phyloP scores from a whole-genome alignment of 257 asterid species.

The Nicotiana attenuata region DNA sequence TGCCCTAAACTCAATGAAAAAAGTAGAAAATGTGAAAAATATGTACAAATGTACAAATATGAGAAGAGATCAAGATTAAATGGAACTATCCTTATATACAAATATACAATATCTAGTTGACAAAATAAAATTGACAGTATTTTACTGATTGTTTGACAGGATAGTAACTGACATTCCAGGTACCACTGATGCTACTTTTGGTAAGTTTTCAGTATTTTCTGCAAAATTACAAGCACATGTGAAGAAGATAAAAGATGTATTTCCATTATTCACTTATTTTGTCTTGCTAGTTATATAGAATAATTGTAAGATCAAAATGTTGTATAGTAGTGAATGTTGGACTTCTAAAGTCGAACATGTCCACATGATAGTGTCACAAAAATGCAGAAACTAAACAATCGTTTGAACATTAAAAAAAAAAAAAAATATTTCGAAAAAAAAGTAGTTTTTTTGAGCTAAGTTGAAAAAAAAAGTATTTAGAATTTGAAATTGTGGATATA shows the following conservation, averaged over 20 bases:
- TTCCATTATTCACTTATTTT: neutral
- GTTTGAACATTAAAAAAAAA: too few species aligned
- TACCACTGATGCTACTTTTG: slow-evolving; percentile 77
- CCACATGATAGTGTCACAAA: neutral
- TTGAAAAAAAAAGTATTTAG: too few species aligned
- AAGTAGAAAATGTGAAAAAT: neutral
- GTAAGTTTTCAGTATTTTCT: slow-evolving; percentile 32
- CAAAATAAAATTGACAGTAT: neutral
- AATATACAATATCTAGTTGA: neutral
- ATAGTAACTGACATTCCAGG: slow-evolving; percentile 89
- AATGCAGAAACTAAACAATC: neutral
- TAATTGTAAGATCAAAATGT: neutral
- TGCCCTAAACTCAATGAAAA: too few species aligned
- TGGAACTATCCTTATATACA: neutral
- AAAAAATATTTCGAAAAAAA: too few species aligned
- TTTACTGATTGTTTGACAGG: slow-evolving; percentile 19
- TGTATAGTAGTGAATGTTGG: neutral
- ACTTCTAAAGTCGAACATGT: neutral
- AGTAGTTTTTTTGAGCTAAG: too few species aligned
- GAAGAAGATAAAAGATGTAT: neutral
- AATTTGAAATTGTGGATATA: too few species aligned
- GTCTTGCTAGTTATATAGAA: neutral
- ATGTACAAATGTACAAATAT: neutral
- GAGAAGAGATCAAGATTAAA: neutral
- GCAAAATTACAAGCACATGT: neutral